phyloP scores from a whole-genome alignment of 2,329 filamentous ascomycete species.

The Balansia obtecta region DNA sequence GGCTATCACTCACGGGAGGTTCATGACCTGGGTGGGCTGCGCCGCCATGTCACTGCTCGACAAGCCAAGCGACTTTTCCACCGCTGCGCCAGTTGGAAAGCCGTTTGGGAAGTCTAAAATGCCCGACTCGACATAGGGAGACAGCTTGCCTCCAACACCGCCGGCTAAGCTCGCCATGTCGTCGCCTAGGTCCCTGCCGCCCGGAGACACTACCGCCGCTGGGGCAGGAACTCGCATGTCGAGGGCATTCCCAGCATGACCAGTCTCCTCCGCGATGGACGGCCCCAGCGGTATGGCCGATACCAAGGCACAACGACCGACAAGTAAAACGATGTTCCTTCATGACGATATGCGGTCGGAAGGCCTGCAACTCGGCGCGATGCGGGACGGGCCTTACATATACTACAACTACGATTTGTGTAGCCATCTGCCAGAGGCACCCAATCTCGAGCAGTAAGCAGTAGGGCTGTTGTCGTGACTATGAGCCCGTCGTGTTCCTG shows the following conservation, averaged over 20 bases:
- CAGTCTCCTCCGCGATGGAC: not conserved
- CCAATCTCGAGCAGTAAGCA: not conserved
- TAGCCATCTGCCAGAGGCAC: not conserved
- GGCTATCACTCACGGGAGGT: constrained; percentile 40
- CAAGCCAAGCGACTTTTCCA: constrained; percentile 49
- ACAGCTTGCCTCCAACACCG: constrained; percentile 40
- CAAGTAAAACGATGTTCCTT: constrained; percentile 1
- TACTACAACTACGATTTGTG: not conserved
- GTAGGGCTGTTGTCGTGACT: not conserved
- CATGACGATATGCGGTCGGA: not conserved
- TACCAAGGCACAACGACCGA: constrained; percentile 1
- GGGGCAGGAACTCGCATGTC: constrained; percentile 13
- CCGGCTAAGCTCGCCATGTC: constrained; percentile 37
- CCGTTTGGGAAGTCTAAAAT: constrained; percentile 56
- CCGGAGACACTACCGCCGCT: constrained; percentile 12
- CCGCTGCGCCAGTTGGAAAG: constrained; percentile 49
- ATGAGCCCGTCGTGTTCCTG: constrained; percentile 4
- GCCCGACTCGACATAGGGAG: constrained; percentile 48
- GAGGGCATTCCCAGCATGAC: not conserved
- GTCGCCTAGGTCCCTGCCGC: constrained; percentile 22
- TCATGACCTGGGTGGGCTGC: constrained; percentile 57
- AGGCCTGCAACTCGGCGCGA: not conserved
- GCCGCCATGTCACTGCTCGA: constrained; percentile 45
- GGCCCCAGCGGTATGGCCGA: not conserved
- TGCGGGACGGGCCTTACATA: not conserved